phyloP scores from a whole-genome alignment of 768 basidiomycete genomes.

The Calvatia gigantea region DNA sequence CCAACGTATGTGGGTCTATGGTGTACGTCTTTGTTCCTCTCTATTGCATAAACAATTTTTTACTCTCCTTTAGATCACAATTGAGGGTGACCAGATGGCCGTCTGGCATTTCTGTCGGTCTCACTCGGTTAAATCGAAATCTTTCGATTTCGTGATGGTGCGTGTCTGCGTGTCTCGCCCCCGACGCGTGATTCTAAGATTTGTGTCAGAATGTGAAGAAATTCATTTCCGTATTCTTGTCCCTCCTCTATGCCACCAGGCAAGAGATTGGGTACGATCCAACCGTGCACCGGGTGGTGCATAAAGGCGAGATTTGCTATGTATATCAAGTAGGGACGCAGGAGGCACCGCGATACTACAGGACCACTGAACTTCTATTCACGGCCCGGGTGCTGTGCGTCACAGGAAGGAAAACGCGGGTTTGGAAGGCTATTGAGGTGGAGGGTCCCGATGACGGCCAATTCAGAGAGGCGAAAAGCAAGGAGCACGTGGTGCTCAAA shows the following conservation, averaged over 20 bases:
- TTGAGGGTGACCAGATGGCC: conserved; percentile 1
- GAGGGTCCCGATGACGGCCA: background rate
- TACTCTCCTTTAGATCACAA: background rate
- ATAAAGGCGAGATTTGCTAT: background rate
- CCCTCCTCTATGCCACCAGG: conserved; percentile 2
- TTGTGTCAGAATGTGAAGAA: background rate
- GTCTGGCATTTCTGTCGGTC: conserved; percentile 7
- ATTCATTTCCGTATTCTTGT: conserved; percentile 1
- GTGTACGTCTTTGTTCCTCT: background rate
- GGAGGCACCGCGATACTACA: background rate
- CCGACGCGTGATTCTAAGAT: background rate
- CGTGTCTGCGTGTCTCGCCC: background rate
- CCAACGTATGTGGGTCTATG: background rate
- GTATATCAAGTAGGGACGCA: background rate
- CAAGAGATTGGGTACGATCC: conserved; percentile 10
- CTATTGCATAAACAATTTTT: background rate
- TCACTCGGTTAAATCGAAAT: background rate
- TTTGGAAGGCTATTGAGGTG: conserved; percentile 14
- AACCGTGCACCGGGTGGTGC: background rate
- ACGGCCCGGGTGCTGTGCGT: conserved; percentile 1
- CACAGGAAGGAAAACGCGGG: conserved; percentile 12
- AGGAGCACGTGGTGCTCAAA: conserved; percentile 11
- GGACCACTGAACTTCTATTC: background rate
- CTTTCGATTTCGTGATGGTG: conserved; percentile 3
- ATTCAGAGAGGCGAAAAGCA: background rate